A percentile compares a stretch with the other conserved stretches of the same genome.
Evolutionary conservation across 352 stramenopile species (phyloP).

Genomic region (Pythium rhizo-oryzae): DNA sequence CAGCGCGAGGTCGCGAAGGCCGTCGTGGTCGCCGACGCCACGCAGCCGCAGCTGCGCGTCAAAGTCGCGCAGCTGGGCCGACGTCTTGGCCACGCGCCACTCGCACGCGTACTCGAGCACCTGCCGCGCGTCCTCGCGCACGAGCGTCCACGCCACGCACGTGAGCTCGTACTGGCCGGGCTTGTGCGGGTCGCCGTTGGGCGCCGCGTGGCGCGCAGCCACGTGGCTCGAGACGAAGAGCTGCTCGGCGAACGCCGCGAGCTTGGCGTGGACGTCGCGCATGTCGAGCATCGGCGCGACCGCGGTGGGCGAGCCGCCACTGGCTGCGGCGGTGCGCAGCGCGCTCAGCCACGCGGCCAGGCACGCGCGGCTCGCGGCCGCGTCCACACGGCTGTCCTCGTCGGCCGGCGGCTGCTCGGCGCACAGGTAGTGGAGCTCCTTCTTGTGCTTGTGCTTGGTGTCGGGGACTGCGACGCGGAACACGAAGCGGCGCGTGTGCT

Average conservation of each 20-base stretch:
- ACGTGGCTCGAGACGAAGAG: slow-evolving; percentile 57
- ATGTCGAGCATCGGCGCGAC: slow-evolving; percentile 8
- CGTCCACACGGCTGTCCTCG: slow-evolving; percentile 20
- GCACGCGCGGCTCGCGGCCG: slow-evolving; percentile 44
- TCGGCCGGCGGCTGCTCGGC: slow-evolving; percentile 30
- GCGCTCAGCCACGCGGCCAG: slow-evolving; percentile 55
- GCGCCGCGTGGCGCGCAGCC: slow-evolving; percentile 27
- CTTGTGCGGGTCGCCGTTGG: slow-evolving; percentile 24
- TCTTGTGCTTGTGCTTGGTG: neutral
- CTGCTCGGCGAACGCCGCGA: slow-evolving; percentile 48
- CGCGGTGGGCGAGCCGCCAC: neutral
- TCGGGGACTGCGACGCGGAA: slow-evolving; percentile 41
- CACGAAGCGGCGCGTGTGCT: slow-evolving; percentile 71
- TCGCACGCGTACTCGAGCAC: slow-evolving; percentile 67
- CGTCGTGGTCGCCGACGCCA: slow-evolving; percentile 38
- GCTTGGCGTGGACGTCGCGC: slow-evolving; percentile 43
- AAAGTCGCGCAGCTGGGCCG: slow-evolving; percentile 48
- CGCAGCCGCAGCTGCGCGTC: slow-evolving; percentile 51
- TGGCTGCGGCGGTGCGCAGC: slow-evolving; percentile 28
- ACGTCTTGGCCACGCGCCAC: slow-evolving; percentile 54
- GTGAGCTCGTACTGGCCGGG: slow-evolving; percentile 49
- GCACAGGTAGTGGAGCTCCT: slow-evolving; percentile 52
- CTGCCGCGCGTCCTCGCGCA: slow-evolving; percentile 66
- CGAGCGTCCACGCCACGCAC: slow-evolving; percentile 63
- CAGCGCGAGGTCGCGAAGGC: slow-evolving; percentile 55